A percentile compares a stretch with the other conserved stretches of the same genome.
Conservation (phyloP, 164 flowering plant genomes). For the Stephania yunnanensis region DNA sequence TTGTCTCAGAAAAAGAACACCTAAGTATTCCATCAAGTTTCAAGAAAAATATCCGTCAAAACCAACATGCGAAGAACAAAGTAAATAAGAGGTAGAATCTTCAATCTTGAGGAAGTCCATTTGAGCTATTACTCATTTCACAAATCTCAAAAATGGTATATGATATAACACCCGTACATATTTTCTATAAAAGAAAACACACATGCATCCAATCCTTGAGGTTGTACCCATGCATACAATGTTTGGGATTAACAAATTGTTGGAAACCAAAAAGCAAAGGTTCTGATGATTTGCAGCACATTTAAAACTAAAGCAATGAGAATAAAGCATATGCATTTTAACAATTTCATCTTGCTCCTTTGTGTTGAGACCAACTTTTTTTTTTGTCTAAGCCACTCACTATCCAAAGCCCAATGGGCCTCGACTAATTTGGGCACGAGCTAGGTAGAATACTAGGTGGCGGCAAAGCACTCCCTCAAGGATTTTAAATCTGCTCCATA, state of each 20-base stretch:
- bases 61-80: background rate
- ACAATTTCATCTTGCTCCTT: background rate
- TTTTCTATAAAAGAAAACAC: no score
- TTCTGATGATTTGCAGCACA: background rate
- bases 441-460: no score
- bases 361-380: background rate
- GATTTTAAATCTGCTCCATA: no score
- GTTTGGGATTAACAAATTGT: no score
- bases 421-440: background rate
- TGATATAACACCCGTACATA: background rate
- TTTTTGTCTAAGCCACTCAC: background rate
- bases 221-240: no score
- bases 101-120: background rate
- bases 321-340: background rate
- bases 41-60: background rate
- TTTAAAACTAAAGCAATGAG: background rate
- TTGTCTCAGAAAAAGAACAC: background rate
- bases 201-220: no score
- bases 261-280: background rate
- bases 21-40: background rate
- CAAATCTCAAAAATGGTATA: background rate
- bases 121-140: background rate
- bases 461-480: no score
- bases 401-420: background rate
- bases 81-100: background rate